A percentile compares a stretch with the other conserved stretches of the same genome.
phyloP scores from a whole-genome alignment of 805 yeast species.

The Sungouiella thailandica region DNA sequence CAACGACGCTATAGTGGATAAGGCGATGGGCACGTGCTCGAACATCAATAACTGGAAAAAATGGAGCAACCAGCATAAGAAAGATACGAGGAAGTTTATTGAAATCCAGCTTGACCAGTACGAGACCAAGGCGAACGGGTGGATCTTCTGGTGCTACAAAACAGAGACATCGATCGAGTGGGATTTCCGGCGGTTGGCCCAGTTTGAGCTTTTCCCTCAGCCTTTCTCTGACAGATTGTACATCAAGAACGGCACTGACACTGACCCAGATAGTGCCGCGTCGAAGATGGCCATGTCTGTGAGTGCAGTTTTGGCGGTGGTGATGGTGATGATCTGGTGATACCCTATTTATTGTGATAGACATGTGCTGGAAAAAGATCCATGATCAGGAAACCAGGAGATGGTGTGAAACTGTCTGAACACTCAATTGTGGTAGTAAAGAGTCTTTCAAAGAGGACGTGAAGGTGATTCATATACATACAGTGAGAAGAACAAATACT shows the following conservation, averaged over 20 bases:
- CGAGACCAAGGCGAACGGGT: slow-evolving; percentile 43
- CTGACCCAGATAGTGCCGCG: too few species aligned
- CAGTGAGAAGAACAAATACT: too few species aligned
- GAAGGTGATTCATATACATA: too few species aligned
- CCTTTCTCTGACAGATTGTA: slow-evolving; percentile 41
- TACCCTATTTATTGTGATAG: too few species aligned
- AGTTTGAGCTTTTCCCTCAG: slow-evolving; percentile 52
- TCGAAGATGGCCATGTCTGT: background rate
- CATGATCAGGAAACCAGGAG: too few species aligned
- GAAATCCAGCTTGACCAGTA: slow-evolving; percentile 60
- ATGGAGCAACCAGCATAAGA: slow-evolving; percentile 25
- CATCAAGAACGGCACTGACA: slow-evolving; percentile 30
- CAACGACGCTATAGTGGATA: slow-evolving; percentile 12
- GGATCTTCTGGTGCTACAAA: slow-evolving; percentile 70
- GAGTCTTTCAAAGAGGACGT: too few species aligned
- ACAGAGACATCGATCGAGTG: slow-evolving; percentile 64
- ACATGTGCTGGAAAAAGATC: too few species aligned
- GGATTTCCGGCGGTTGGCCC: slow-evolving; percentile 53
- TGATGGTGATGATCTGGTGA: too few species aligned
- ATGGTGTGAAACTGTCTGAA: too few species aligned
- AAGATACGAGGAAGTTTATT: slow-evolving; percentile 46
- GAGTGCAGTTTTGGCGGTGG: background rate
- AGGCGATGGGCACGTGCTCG: slow-evolving; percentile 40
- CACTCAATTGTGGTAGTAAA: too few species aligned
- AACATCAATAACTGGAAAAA: slow-evolving; percentile 38